These are phyloP conservation scores for Oryza coarctata DNA, from an alignment of 176 grass and related monocot species.

Conservation along the genomic window DNA sequence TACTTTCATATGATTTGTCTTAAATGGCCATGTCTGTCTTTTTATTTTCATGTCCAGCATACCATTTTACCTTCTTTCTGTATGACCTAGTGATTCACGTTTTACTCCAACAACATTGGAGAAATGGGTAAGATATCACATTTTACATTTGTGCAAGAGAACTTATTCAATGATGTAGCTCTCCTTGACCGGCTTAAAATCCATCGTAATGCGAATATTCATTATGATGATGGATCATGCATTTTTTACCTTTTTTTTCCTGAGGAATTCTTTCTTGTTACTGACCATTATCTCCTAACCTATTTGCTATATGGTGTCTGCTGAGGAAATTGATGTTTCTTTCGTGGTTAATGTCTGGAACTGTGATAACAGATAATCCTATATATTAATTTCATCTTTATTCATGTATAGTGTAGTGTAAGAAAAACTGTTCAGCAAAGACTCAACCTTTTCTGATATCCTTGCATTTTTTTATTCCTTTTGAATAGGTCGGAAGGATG, in stretches of 20 bases:
- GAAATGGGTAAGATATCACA: not conserved
- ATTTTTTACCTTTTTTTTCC: not conserved
- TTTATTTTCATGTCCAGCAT: not conserved
- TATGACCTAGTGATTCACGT: not conserved
- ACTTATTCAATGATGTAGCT: not conserved
- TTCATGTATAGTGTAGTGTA: not conserved
- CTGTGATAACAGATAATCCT: not conserved
- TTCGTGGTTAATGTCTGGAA: not conserved
- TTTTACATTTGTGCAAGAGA: not conserved
- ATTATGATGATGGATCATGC: not conserved
- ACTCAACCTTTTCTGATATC: not conserved
- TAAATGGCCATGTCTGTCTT: not conserved
- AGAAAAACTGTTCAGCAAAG: not conserved
- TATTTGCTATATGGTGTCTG: not conserved
- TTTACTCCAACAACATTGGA: not conserved
- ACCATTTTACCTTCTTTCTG: not conserved
- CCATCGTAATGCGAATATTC: not conserved
- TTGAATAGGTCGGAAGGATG: constrained; percentile 40
- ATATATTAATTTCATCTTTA: not conserved
- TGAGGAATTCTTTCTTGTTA: not conserved
- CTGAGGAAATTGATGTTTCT: not conserved
- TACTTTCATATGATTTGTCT: not conserved
- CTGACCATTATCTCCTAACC: not conserved
- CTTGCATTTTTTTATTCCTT: not conserved
- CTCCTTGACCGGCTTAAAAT: not conserved